Evolutionary conservation across 2,329 filamentous ascomycete species (phyloP).

Genomic region (Dactylonectria macrodidyma): DNA sequence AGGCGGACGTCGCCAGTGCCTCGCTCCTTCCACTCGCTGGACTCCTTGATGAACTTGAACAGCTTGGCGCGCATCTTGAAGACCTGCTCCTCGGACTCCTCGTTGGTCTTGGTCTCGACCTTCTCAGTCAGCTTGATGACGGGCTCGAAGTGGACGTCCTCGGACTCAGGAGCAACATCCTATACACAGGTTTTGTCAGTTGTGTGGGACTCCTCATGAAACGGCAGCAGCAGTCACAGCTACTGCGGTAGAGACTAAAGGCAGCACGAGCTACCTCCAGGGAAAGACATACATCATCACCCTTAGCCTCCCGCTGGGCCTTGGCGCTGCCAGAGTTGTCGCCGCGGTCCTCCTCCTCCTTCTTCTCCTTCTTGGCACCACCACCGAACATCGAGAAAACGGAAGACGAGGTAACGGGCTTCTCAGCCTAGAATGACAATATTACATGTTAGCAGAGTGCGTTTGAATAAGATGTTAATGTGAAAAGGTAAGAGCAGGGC

Average conservation of each 20-base stretch:
- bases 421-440: slow-evolving; percentile 30
- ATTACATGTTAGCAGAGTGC: slow-evolving; percentile 17
- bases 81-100: slow-evolving; percentile 95
- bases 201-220: slow-evolving; percentile 1
- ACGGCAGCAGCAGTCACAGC: slow-evolving; percentile 9
- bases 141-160: slow-evolving; percentile 97
- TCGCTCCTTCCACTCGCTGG: slow-evolving; percentile 98
- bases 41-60: slow-evolving; percentile 96
- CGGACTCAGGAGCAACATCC: slow-evolving; percentile 86
- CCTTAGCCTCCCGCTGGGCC: slow-evolving; percentile 77
- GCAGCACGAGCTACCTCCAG: background rate
- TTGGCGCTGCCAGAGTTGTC: slow-evolving; percentile 93
- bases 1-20: slow-evolving; percentile 96
- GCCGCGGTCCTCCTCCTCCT: slow-evolving; percentile 83
- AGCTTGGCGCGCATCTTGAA: slow-evolving; percentile 99
- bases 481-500: background rate
- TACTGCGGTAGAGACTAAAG: background rate
- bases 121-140: slow-evolving; percentile 97
- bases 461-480: background rate
- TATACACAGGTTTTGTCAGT: slow-evolving; percentile 54
- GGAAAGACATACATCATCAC: slow-evolving; percentile 66
- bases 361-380: slow-evolving; percentile 97
- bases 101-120: slow-evolving; percentile 97
- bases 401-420: slow-evolving; percentile 70
- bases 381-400: slow-evolving; percentile 99